Percentiles rank a stretch among this genome's conserved stretches.
Evolutionary conservation across 768 basidiomycete species (phyloP).

Genomic region (Podaxis sp.): DNA sequence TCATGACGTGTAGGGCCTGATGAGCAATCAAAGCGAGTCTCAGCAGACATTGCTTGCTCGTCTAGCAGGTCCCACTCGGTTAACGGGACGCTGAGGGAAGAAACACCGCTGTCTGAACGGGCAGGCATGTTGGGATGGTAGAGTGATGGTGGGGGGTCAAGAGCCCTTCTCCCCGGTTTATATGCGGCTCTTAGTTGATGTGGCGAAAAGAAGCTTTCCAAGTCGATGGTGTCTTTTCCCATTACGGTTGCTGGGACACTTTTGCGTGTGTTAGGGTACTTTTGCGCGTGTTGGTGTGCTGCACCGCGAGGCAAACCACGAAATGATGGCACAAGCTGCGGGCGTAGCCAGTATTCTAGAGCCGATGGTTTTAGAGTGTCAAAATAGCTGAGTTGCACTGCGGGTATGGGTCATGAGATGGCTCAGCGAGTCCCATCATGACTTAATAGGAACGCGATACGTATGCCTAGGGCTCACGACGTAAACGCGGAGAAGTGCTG

Average conservation of each 20-base stretch:
- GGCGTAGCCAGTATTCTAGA: neutral
- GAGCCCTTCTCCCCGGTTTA: neutral
- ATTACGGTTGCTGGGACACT: neutral
- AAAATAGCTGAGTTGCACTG: too few relatives aligned
- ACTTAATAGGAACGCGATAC: neutral
- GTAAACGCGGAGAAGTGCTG: too few relatives aligned
- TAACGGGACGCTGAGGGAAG: slow-evolving; percentile 13
- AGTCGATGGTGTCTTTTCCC: neutral
- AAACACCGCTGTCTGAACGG: neutral
- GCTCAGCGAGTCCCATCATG: neutral
- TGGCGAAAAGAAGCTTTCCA: neutral
- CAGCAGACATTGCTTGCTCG: slow-evolving; percentile 21
- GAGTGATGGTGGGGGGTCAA: too few relatives aligned
- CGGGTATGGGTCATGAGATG: neutral
- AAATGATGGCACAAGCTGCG: neutral
- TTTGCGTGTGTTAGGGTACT: neutral
- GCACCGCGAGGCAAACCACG: neutral
- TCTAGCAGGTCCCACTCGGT: slow-evolving; percentile 32
- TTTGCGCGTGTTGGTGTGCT: neutral
- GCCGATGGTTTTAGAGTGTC: too few relatives aligned
- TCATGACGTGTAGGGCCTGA: slow-evolving; percentile 33
- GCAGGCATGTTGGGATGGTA: neutral
- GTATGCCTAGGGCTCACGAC: too few relatives aligned
- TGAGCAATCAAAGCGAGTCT: slow-evolving; percentile 16
- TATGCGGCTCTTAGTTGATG: neutral